Conservation (phyloP, 2,329 filamentous ascomycete genomes). For the Sphaceloma murrayae region DNA sequence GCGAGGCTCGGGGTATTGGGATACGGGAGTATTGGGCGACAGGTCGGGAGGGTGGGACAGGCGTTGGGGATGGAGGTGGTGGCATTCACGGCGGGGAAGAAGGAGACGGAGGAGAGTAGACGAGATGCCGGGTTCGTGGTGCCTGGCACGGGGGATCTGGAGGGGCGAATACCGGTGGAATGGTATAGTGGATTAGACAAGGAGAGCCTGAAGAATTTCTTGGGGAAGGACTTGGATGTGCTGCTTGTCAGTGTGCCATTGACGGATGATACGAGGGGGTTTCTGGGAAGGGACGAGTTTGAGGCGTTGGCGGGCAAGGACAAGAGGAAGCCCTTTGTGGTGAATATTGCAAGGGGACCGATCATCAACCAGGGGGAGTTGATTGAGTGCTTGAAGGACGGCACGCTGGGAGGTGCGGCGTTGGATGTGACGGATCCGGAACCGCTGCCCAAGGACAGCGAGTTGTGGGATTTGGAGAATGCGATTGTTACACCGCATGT, state of each 20-base stretch:
- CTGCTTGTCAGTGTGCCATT: conserved; percentile 49
- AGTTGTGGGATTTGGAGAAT: conserved; percentile 61
- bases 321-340: conserved; percentile 42
- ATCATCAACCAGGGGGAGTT: conserved; percentile 55
- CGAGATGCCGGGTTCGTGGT: conserved; percentile 58
- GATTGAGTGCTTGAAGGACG: conserved; percentile 50
- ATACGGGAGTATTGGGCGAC: conserved; percentile 54
- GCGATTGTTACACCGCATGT: conserved; percentile 60
- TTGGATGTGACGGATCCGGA: conserved; percentile 74
- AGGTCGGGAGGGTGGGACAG: conserved; percentile 34
- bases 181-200: conserved; percentile 51
- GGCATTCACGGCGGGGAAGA: conserved; percentile 63
- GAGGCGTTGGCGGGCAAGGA: conserved; percentile 26
- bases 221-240: conserved; percentile 47
- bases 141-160: conserved; percentile 53
- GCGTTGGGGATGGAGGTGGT: conserved; percentile 58
- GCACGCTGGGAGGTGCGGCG: conserved; percentile 55
- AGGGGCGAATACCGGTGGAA: conserved; percentile 44
- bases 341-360: conserved; percentile 61
- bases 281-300: conserved; percentile 49
- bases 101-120: conserved; percentile 55
- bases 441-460: conserved; percentile 58
- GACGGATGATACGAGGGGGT: conserved; percentile 45
- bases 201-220: conserved; percentile 43
- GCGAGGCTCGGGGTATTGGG: conserved; percentile 51